Evolutionary conservation across 192 early-diverging fungal genomes (phyloP).

Genomic region (Thamnidium elegans): DNA sequence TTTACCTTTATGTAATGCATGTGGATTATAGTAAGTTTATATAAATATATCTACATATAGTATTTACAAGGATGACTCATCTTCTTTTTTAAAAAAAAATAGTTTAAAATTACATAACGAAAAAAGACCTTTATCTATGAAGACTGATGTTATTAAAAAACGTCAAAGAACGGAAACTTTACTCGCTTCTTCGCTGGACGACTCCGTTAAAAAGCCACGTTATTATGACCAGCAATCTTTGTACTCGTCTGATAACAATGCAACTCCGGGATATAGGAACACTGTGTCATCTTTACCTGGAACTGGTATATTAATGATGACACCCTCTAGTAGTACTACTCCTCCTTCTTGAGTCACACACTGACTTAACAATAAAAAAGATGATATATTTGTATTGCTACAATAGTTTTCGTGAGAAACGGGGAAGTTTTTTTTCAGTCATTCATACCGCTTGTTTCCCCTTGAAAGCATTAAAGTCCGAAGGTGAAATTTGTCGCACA

Average conservation of each 20-base stretch:
- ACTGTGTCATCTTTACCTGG: background rate
- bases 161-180: constrained; percentile 29
- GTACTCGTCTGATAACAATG: background rate
- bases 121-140: constrained; percentile 36
- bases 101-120: constrained; percentile 38
- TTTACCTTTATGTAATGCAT: constrained; percentile 55
- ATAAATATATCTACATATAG: background rate
- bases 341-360: background rate
- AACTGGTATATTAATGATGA: constrained; percentile 11
- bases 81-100: background rate
- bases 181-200: background rate
- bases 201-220: background rate
- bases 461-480: too few relatives aligned
- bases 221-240: constrained; percentile 11
- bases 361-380: background rate
- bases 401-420: background rate
- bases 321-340: background rate
- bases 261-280: constrained; percentile 2
- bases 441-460: too few relatives aligned
- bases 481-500: too few relatives aligned
- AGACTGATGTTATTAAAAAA: constrained; percentile 37
- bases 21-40: constrained; percentile 50
- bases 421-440: too few relatives aligned
- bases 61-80: background rate
- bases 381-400: background rate